Evolutionary conservation across 2,329 filamentous ascomycete genomes (phyloP).

Genomic region (Neofusicoccum parvum): DNA sequence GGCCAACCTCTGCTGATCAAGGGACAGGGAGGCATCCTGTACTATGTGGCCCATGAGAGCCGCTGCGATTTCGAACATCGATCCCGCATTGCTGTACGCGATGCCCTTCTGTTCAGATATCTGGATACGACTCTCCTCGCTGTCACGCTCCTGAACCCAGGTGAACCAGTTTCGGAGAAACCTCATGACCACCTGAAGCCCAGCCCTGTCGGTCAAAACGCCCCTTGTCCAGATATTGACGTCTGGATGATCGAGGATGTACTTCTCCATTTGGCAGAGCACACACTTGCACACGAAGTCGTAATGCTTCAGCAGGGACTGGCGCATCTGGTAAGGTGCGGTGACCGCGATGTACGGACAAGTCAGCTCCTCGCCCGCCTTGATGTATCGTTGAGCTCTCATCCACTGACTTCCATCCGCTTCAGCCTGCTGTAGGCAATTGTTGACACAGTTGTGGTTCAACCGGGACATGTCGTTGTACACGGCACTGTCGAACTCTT

Average conservation of each 20-base stretch:
- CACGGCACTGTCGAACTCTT: background rate
- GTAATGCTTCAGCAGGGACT: background rate
- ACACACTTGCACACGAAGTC: background rate
- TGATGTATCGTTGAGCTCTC: background rate
- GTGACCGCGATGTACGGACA: background rate
- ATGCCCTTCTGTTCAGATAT: too few relatives aligned
- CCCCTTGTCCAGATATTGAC: background rate
- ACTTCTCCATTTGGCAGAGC: background rate
- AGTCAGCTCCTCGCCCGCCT: background rate
- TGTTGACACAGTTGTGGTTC: conserved; percentile 3
- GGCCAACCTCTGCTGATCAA: too few relatives aligned
- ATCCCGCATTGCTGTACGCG: too few relatives aligned
- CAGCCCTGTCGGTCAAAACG: too few relatives aligned
- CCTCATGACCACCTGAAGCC: background rate
- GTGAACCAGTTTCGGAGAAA: background rate
- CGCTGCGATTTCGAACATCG: too few relatives aligned
- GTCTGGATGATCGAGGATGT: background rate
- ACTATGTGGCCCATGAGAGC: too few relatives aligned
- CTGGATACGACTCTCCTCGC: too few relatives aligned
- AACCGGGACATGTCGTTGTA: background rate
- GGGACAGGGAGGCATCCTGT: too few relatives aligned
- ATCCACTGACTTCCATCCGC: background rate
- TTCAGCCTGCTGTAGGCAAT: background rate
- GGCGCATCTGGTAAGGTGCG: background rate
- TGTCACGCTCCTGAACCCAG: background rate